These are phyloP conservation scores for Phanerochaete carnosa DNA, from an alignment of 768 basidiomycete species.

Conservation along the genomic window DNA sequence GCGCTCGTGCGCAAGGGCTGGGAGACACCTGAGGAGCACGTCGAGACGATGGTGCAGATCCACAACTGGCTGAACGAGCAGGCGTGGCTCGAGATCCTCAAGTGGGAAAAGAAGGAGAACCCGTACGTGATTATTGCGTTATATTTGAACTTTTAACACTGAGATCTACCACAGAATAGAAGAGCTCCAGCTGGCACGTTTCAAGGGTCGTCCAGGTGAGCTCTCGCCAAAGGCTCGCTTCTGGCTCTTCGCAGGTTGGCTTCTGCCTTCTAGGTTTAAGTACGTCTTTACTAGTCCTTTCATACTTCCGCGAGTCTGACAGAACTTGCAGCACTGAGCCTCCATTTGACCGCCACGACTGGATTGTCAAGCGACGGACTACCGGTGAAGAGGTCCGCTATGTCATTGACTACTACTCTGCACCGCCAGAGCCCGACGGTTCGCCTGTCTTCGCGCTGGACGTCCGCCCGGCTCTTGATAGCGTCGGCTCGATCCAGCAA, in stretches of 20 bases:
- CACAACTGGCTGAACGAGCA: constrained; percentile 98
- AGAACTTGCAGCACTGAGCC: constrained; percentile 64
- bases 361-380: constrained; percentile 81
- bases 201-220: constrained; percentile 89
- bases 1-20: constrained; percentile 94
- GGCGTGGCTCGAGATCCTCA: constrained; percentile 92
- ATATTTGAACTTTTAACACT: not conserved
- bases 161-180: constrained; percentile 45
- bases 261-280: constrained; percentile 91
- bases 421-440: constrained; percentile 84
- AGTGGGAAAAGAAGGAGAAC: constrained; percentile 79
- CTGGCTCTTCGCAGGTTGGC: constrained; percentile 81
- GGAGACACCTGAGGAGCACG: constrained; percentile 95
- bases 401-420: constrained; percentile 98
- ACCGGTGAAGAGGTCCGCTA: constrained; percentile 87
- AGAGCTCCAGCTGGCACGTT: constrained; percentile 72
- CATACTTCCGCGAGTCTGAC: not conserved
- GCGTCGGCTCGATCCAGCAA: constrained; percentile 62
- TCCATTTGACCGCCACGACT: constrained; percentile 95
- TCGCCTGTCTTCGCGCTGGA: constrained; percentile 95
- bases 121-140: constrained; percentile 41
- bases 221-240: constrained; percentile 92
- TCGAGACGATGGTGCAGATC: constrained; percentile 96
- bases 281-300: constrained; percentile 34
- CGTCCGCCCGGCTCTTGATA: constrained; percentile 93